These are phyloP conservation scores for Amorphotheca resinae DNA, from an alignment of 495 filamentous ascomycete species.

Conservation along the genomic window DNA sequence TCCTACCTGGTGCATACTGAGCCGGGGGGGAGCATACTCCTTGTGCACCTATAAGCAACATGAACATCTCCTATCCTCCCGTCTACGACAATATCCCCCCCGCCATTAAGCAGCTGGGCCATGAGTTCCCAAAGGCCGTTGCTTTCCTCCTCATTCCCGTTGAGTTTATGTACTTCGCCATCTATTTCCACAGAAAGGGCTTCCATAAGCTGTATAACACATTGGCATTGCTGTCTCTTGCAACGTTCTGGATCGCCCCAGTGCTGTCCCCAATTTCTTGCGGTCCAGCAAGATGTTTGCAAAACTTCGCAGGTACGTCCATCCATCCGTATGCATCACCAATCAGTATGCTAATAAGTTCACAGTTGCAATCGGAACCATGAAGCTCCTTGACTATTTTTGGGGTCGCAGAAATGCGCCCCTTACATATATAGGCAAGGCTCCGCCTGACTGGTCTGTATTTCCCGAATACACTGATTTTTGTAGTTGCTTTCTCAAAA, in stretches of 20 bases:
- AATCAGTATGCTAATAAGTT: constrained; percentile 5
- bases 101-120: constrained; percentile 8
- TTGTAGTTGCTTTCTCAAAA: too few species aligned
- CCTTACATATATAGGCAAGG: constrained; percentile 19
- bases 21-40: too few species aligned
- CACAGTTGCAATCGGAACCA: constrained; percentile 24
- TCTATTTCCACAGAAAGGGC: constrained; percentile 19
- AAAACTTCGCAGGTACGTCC: constrained; percentile 21
- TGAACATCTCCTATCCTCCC: constrained; percentile 20
- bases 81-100: constrained; percentile 6
- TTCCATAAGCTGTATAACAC: constrained; percentile 7
- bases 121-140: constrained; percentile 13
- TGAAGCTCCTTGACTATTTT: constrained; percentile 28
- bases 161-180: constrained; percentile 20
- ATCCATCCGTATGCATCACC: not conserved
- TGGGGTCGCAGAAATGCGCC: constrained; percentile 19
- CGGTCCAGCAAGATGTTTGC: constrained; percentile 17
- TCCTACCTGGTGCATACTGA: too few species aligned
- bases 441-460: constrained; percentile 16
- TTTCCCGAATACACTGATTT: too few species aligned
- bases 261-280: constrained; percentile 20
- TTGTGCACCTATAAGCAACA: constrained; percentile 7
- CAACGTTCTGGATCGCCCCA: constrained; percentile 15
- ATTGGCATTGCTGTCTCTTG: constrained; percentile 14
- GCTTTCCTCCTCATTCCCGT: constrained; percentile 16